Base-by-base conservation (phyloP, 306 rosid species). In the Geum urbanum region DNA sequence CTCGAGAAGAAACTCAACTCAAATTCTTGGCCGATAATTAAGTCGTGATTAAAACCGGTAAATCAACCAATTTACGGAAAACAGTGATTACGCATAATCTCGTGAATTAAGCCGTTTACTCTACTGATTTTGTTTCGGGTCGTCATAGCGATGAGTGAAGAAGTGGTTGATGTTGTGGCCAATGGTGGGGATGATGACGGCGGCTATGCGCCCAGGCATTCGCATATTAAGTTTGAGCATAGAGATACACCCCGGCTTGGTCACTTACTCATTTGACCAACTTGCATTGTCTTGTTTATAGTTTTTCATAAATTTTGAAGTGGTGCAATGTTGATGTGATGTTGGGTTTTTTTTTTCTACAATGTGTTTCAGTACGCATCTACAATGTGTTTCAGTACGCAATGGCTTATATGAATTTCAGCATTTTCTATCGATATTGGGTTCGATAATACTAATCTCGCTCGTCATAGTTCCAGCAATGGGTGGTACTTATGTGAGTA, bases 381-480 rank as follows among this genome's bases (percentile, higher is more conserved):
- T 54, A 15, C 40, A 67, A 39, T 44, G 51, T 65, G 19, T 69
- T 32, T 69, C 86, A 95, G 97, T 91, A 77, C 91, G 92, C 13
- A 87, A 89, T 69, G 91, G 95, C 61, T 79, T 95, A 50, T 95
- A 91, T 39, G 96, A 96, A 64, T 63, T 91, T 60, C 99, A 95
- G 87, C 99, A 95, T 77, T 91, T 80, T 68, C 44, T 91, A 70
- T 91, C 99, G 8, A 87, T 89, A 35, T 63, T 95, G 82, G 99
- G 96, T 74, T 95, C 99, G 24, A 70, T 95, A 84, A 74, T 95
- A 86, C 95, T 95, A 37, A 74, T 87, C 64, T 96, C 99, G 22
- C 97, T 95, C 47, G 89, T 95, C 62, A 84, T 91, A 35, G 99
- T 87, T 77, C 96, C 99, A 13, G 99, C 99, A n/a, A 95, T 95